A percentile compares a stretch with the other conserved stretches of the same genome.
Conservation (phyloP, 352 stramenopile species). For the Phytophthora cactorum region DNA sequence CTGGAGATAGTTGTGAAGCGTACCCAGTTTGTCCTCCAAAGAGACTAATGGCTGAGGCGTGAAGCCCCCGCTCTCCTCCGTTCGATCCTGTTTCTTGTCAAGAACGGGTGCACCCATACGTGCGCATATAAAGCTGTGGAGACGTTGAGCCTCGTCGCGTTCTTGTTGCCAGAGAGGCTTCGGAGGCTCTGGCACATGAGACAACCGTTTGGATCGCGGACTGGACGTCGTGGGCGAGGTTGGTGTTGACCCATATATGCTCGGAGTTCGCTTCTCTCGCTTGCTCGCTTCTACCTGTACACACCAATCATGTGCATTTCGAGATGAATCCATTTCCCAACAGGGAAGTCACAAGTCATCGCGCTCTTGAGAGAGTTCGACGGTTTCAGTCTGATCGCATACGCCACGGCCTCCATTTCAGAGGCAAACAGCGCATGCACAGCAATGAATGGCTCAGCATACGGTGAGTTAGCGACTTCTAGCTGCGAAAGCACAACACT, state of each 20-base stretch:
- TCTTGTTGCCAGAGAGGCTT: slow-evolving; percentile 49
- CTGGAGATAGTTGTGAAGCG: slow-evolving; percentile 70
- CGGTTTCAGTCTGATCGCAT: slow-evolving; percentile 42
- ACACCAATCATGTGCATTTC: slow-evolving; percentile 70
- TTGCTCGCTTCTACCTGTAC: slow-evolving; percentile 64
- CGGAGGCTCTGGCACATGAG: not conserved
- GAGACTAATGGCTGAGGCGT: slow-evolving; percentile 46
- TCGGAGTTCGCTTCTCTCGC: slow-evolving; percentile 43
- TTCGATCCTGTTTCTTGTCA: slow-evolving; percentile 37
- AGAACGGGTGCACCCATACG: slow-evolving; percentile 46
- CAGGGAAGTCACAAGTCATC: slow-evolving; percentile 65
- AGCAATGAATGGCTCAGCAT: slow-evolving; percentile 58
- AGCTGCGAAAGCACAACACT: slow-evolving; percentile 63
- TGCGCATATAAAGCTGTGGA: slow-evolving; percentile 72
- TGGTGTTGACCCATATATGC: not conserved
- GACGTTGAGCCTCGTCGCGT: slow-evolving; percentile 54
- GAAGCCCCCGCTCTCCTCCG: slow-evolving; percentile 50
- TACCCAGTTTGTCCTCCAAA: slow-evolving; percentile 68
- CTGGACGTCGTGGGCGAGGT: not conserved
- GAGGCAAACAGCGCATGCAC: slow-evolving; percentile 54
- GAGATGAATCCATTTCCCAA: slow-evolving; percentile 52
- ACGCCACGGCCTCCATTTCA: slow-evolving; percentile 56
- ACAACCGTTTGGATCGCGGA: slow-evolving; percentile 6
- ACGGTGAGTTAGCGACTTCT: slow-evolving; percentile 45
- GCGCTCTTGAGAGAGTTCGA: slow-evolving; percentile 48